Base-by-base conservation (phyloP, 768 basidiomycete genomes). In the Pleurotus sapidus region DNA sequence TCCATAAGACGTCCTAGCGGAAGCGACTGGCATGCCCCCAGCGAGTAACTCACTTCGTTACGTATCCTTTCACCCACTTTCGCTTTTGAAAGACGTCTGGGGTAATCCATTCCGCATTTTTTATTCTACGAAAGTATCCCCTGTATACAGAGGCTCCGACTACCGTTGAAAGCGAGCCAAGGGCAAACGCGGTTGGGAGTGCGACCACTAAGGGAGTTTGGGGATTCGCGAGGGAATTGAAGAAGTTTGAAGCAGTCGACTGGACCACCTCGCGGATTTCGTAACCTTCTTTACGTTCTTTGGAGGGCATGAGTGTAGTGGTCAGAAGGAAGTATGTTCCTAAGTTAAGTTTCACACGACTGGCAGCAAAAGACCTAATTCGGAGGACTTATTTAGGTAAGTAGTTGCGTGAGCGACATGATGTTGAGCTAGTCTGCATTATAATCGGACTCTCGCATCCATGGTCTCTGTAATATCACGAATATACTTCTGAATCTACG, bases 11-110 rank as follows among this genome's bases (percentile, higher is more conserved):
- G 42, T 45, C 30, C 30, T 34, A 11, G 30, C 30, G 30, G 30
- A 30, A 30, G 30, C 30, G 30, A 11, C 30, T n/a, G 1, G 20
- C n/a, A n/a, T n/a, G 20, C 30, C 30, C 8, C 3, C 6, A 9
- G 27, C 6, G 46, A 45, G 5, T 17, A 37, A 67, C 78, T 61
- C 64, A 90, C 93, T 80, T 86, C 2, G 93, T 93, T 25, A 95
- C 94, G 4, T 84, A 72, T 3, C 95, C 95, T 58, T 82, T 87
- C 37, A 96, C 72, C 86, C 88, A 90, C 27, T 83, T 77, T 49
- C 76, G 80, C 59, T n/a, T 78, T 75, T 24, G 69, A 45, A 94
- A 70, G 42, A 84, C 69, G 50, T 81, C n/a, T 0, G 87, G 86
- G 0, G 88, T 88, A 34, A 95, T 74, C 79, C 85, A 91, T 17